These are phyloP conservation scores for Neurospora sp. DNA, from an alignment of 495 filamentous ascomycete genomes.

Conservation along the genomic window DNA sequence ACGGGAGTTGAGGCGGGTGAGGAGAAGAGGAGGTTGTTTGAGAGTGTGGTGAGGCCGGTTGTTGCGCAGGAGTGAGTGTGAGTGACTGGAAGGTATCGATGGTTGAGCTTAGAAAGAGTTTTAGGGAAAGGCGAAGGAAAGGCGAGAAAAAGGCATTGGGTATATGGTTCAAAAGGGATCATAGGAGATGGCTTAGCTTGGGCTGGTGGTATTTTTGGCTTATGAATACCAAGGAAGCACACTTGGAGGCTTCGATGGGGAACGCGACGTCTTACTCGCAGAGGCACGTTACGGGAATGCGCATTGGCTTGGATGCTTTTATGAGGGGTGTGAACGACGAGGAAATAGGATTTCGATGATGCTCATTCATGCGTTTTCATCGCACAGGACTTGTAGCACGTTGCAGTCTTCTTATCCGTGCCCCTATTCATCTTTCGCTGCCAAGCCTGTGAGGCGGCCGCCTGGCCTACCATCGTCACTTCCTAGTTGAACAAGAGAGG, in stretches of 20 bases:
- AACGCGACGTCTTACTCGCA: neutral
- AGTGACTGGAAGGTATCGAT: neutral
- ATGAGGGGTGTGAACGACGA: too few species aligned
- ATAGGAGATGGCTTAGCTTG: neutral
- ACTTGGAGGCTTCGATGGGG: neutral
- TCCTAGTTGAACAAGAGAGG: neutral
- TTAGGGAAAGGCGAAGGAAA: neutral
- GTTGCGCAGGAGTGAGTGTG: constrained; percentile 29
- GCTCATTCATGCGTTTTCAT: neutral
- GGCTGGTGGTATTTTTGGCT: neutral
- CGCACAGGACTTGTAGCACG: neutral
- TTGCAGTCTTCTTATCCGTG: neutral
- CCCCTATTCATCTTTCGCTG: neutral
- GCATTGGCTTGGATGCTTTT: neutral
- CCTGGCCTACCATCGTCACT: neutral
- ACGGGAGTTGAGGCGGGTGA: constrained; percentile 9
- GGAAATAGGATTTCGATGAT: too few species aligned
- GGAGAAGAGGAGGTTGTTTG: constrained; percentile 23
- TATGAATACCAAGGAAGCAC: neutral
- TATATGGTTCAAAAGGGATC: neutral
- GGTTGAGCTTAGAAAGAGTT: neutral
- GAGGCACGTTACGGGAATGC: neutral
- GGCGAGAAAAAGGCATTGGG: neutral
- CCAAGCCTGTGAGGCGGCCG: neutral
- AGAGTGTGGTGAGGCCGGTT: constrained; percentile 27